Evolutionary conservation across 805 yeast genomes (phyloP).

Genomic region (Wickerhamomyces rabaulensis): DNA sequence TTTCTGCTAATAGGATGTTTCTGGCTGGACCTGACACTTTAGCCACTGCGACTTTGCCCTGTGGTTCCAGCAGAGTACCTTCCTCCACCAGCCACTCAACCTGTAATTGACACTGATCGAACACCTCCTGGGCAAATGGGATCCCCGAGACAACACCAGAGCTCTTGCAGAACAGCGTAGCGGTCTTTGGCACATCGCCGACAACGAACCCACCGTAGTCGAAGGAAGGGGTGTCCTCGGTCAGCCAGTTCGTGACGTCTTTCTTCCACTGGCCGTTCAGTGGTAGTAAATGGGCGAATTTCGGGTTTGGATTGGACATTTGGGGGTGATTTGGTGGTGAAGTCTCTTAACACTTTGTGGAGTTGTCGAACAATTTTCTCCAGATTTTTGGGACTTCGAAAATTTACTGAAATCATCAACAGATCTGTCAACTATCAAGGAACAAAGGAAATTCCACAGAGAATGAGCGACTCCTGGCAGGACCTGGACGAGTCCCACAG

Average conservation of each 20-base stretch:
- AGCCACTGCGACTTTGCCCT: conserved; percentile 69
- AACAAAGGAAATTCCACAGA: too few species aligned
- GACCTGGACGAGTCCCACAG: conserved; percentile 18
- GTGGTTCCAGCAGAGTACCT: conserved; percentile 53
- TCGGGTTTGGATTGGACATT: conserved; percentile 10
- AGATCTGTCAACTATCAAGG: too few species aligned
- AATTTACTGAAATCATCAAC: too few species aligned
- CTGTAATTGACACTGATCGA: conserved; percentile 61
- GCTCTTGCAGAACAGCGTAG: conserved; percentile 77
- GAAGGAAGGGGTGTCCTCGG: conserved; percentile 89
- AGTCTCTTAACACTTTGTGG: not conserved
- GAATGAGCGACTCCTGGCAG: conserved; percentile 28
- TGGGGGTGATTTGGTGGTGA: not conserved
- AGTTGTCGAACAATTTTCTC: not conserved
- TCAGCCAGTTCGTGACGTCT: conserved; percentile 67
- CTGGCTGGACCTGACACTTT: conserved; percentile 75
- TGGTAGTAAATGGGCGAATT: conserved; percentile 57
- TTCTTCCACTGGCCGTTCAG: conserved; percentile 76
- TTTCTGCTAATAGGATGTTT: conserved; percentile 74
- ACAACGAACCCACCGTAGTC: conserved; percentile 95
- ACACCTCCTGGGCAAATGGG: conserved; percentile 86
- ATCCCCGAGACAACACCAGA: conserved; percentile 78
- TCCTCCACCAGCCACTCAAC: conserved; percentile 74
- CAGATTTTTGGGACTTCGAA: not conserved
- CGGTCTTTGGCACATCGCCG: conserved; percentile 67